Evolutionary conservation across 371 early-diverging fungal species (phyloP).

Genomic region (Sporodiniella umbellata): DNA sequence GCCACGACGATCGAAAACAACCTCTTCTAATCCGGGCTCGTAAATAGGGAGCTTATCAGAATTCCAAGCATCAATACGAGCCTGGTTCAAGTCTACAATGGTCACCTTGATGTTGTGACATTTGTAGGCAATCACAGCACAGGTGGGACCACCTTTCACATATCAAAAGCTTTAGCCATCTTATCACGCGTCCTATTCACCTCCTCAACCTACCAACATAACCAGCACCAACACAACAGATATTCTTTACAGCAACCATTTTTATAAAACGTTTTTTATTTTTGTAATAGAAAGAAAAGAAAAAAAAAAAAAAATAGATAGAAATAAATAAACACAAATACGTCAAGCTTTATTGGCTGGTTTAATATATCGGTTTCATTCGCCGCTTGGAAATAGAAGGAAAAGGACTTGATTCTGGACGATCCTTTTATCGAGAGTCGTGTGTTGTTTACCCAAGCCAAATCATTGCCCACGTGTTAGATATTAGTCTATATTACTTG

Average conservation of each 20-base stretch:
- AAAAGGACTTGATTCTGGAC: neutral
- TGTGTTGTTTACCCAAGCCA: neutral
- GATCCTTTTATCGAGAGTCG: neutral
- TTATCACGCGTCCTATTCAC: neutral
- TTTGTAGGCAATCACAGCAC: conserved; percentile 87
- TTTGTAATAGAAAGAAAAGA: conserved; percentile 2
- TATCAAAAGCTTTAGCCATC: neutral
- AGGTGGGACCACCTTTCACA: conserved; percentile 87
- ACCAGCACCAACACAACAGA: conserved; percentile 93
- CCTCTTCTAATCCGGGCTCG: conserved; percentile 88
- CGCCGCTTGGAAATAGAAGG: neutral
- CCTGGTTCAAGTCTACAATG: conserved; percentile 52
- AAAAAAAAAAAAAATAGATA: conserved; percentile 3
- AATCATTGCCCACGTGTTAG: neutral
- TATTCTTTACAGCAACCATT: conserved; percentile 54
- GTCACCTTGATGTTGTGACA: conserved; percentile 89
- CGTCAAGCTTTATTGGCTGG: conserved; percentile 1
- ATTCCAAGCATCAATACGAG: conserved; percentile 71
- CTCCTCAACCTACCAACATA: conserved; percentile 75
- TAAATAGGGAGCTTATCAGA: conserved; percentile 84
- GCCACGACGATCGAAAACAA: conserved; percentile 73
- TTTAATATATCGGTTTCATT: neutral
- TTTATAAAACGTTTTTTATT: neutral
- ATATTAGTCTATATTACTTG: neutral
- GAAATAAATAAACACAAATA: too few species aligned